These are phyloP conservation scores for Calamus simplicifolius DNA, from an alignment of 176 grass and related monocot genomes.

Conservation along the genomic window DNA sequence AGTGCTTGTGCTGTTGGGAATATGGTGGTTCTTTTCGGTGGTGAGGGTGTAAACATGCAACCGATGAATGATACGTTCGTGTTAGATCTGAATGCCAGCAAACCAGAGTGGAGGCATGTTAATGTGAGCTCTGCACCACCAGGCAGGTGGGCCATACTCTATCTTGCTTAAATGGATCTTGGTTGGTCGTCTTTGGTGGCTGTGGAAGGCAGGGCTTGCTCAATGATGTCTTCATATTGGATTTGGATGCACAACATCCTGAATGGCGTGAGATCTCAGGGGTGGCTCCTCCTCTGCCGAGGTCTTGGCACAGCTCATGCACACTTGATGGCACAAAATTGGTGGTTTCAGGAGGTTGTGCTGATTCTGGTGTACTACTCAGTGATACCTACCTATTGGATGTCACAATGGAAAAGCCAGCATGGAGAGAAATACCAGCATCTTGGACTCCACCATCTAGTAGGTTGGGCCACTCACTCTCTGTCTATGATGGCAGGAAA, in stretches of 20 bases:
- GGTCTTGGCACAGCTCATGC: constrained; percentile 18
- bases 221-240: constrained; percentile 19
- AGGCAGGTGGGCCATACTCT: constrained; percentile 14
- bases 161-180: constrained; percentile 17
- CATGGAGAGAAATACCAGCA: constrained; percentile 14
- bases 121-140: constrained; percentile 17
- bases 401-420: constrained; percentile 18
- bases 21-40: constrained; percentile 15
- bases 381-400: constrained; percentile 13
- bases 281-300: constrained; percentile 13
- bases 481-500: constrained; percentile 11
- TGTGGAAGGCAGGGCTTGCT: constrained; percentile 17
- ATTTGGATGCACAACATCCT: constrained; percentile 19
- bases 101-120: constrained; percentile 12
- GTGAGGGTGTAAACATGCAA: constrained; percentile 19
- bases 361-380: constrained; percentile 15
- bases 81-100: constrained; percentile 17
- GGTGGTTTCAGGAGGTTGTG: constrained; percentile 20
- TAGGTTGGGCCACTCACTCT: constrained; percentile 14
- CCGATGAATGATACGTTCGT: constrained; percentile 20
- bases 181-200: constrained; percentile 14
- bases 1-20: constrained; percentile 20
- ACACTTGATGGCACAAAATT: constrained; percentile 16
- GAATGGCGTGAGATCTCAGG: constrained; percentile 16
- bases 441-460: constrained; percentile 17